Conservation (phyloP, 495 filamentous ascomycete species). For the Penicillium verhagenii region DNA sequence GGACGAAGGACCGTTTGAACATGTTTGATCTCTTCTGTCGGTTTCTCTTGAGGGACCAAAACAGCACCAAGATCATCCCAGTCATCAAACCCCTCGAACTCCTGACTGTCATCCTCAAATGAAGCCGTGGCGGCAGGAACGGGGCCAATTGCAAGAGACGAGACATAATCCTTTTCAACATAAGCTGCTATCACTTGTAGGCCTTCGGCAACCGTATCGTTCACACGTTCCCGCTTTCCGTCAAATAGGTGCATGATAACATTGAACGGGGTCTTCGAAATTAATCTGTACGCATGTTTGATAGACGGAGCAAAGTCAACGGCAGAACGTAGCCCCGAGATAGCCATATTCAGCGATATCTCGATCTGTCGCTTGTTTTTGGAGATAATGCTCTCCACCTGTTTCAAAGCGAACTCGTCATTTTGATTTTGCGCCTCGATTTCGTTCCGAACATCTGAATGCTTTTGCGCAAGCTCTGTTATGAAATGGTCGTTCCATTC, state of each 20-base stretch:
- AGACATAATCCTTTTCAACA: conserved; percentile 32
- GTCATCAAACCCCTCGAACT: conserved; percentile 74
- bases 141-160: conserved; percentile 8
- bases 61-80: conserved; percentile 57
- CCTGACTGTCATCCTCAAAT: conserved; percentile 67
- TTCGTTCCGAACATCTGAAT: conserved; percentile 57
- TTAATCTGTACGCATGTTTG: conserved; percentile 35
- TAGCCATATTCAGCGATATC: conserved; percentile 51
- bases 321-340: conserved; percentile 51
- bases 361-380: conserved; percentile 65
- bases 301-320: conserved; percentile 39
- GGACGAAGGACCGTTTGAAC: conserved; percentile 49
- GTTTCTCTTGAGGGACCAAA: conserved; percentile 33
- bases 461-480: conserved; percentile 56
- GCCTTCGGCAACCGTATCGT: conserved; percentile 35
- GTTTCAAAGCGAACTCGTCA: conserved; percentile 41
- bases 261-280: conserved; percentile 36
- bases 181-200: conserved; percentile 39
- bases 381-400: conserved; percentile 55
- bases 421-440: conserved; percentile 55
- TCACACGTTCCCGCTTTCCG: conserved; percentile 32
- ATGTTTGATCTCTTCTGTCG: conserved; percentile 31
- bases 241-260: conserved; percentile 41
- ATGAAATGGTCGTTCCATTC: conserved; percentile 68
- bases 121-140: conserved; percentile 6